Evolutionary conservation across 2,329 filamentous ascomycete species (phyloP).

Genomic region (Pseudovirgaria hyperparasitica): DNA sequence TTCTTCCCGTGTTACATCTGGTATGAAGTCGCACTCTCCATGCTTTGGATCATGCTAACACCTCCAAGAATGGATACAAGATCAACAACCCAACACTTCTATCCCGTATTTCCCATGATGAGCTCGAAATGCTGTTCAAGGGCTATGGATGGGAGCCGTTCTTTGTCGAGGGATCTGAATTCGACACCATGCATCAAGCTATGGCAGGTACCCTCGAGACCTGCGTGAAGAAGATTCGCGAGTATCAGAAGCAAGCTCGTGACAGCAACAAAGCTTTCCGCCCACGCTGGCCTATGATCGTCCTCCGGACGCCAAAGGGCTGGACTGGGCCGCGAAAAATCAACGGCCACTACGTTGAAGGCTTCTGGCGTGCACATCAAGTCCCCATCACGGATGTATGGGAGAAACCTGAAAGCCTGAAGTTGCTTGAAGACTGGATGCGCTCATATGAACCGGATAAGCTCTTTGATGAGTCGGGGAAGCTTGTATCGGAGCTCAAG

Average conservation of each 20-base stretch:
- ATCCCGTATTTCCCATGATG: constrained; percentile 60
- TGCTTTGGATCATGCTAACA: too few species aligned
- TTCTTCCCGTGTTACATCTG: constrained; percentile 64
- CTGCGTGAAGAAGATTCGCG: constrained; percentile 56
- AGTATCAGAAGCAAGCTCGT: constrained; percentile 58
- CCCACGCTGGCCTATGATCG: constrained; percentile 66
- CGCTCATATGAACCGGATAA: constrained; percentile 61
- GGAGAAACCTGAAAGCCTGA: constrained; percentile 51
- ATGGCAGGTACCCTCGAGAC: constrained; percentile 67
- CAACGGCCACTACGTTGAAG: constrained; percentile 56
- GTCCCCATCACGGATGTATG: constrained; percentile 61
- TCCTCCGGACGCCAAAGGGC: constrained; percentile 66
- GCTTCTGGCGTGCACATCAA: constrained; percentile 71
- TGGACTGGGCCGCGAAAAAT: constrained; percentile 66
- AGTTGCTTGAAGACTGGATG: constrained; percentile 65
- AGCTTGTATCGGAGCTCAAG: constrained; percentile 48
- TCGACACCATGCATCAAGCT: constrained; percentile 66
- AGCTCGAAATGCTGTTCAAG: constrained; percentile 54
- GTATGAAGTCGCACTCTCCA: too few species aligned
- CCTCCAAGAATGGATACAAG: constrained; percentile 83
- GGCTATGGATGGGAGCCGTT: constrained; percentile 72
- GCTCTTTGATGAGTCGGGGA: constrained; percentile 53
- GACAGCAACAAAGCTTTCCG: constrained; percentile 57
- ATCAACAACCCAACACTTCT: constrained; percentile 70
- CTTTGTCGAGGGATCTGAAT: constrained; percentile 65